A percentile compares a stretch with the other conserved stretches of the same genome.
These are phyloP conservation scores for Penicillium paneum DNA, from an alignment of 2,329 filamentous ascomycete genomes.

Conservation along the genomic window DNA sequence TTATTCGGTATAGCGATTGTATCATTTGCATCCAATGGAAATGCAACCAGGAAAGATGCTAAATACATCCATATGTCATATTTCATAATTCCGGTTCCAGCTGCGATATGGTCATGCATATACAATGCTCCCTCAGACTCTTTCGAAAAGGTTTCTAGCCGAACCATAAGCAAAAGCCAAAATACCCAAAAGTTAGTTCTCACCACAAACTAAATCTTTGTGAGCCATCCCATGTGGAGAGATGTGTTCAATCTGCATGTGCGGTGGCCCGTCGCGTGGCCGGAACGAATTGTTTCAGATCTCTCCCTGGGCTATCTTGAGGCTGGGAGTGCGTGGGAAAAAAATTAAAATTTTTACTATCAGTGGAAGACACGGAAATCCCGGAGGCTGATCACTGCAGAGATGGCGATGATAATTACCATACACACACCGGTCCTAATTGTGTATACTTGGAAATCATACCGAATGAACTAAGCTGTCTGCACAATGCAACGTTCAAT, in stretches of 20 bases:
- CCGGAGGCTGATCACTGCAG: slow-evolving; percentile 14
- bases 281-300: slow-evolving; percentile 20
- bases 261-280: slow-evolving; percentile 23
- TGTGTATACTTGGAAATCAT: neutral
- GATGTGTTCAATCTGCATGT: slow-evolving; percentile 14
- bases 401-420: neutral
- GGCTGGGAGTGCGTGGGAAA: neutral
- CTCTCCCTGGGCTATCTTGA: neutral
- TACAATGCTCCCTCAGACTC: neutral
- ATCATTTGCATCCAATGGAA: neutral
- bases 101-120: neutral
- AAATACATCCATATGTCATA: neutral
- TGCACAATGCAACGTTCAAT: neutral
- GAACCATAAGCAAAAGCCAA: slow-evolving; percentile 1
- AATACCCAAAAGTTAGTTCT: neutral
- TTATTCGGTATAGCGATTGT: neutral
- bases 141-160: neutral
- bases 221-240: slow-evolving; percentile 19
- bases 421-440: neutral
- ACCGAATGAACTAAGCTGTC: neutral
- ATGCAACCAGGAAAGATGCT: neutral
- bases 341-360: neutral
- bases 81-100: neutral
- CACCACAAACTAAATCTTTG: slow-evolving; percentile 12
- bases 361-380: neutral